Evolutionary conservation across 768 basidiomycete species (phyloP).

Genomic region (Sporobolomyces phaffii): DNA sequence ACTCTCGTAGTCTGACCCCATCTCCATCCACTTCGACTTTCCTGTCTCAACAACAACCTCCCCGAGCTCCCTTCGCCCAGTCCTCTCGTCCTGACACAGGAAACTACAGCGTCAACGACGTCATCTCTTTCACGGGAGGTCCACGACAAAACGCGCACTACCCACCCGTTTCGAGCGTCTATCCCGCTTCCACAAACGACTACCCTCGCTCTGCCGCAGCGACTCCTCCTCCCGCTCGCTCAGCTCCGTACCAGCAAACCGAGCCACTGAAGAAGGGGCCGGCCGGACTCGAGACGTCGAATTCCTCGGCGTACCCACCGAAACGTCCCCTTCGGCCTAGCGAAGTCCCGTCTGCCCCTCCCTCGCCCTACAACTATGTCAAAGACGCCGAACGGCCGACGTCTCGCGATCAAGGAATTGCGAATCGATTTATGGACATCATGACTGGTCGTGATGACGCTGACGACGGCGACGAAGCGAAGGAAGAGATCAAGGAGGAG

Average conservation of each 20-base stretch:
- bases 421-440: conserved; percentile 13
- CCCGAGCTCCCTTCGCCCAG: neutral
- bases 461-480: neutral
- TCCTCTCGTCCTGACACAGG: conserved; percentile 1
- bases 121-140: conserved; percentile 20
- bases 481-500: conserved; percentile 5
- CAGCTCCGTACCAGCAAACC: no score
- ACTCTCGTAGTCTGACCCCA: neutral
- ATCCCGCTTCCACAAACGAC: neutral
- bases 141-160: neutral
- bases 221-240: neutral
- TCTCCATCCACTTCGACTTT: neutral
- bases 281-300: neutral
- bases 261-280: no score
- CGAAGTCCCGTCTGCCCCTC: conserved; percentile 15
- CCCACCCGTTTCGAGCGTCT: neutral
- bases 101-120: conserved; percentile 15
- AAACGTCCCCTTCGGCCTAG: conserved; percentile 3
- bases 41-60: neutral
- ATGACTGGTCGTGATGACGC: neutral
- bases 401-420: conserved; percentile 8
- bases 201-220: neutral
- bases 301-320: neutral
- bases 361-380: conserved; percentile 13
- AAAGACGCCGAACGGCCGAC: conserved; percentile 6